Conservation (phyloP, 176 grass and related monocot species). For the Avena insularis region DNA sequence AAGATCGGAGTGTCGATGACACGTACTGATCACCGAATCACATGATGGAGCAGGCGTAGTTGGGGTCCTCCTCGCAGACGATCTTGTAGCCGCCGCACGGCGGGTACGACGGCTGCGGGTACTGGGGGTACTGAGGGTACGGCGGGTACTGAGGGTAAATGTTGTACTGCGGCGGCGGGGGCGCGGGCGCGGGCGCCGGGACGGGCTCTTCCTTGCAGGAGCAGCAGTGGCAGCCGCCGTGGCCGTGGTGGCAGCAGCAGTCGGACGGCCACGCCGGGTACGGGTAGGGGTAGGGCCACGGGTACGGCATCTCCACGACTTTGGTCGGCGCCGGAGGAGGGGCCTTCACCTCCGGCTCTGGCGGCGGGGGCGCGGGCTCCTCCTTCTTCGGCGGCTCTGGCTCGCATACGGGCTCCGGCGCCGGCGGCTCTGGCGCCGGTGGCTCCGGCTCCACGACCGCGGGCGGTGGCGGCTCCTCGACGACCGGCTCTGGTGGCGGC, state of each 20-base stretch:
- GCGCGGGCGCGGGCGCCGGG: constrained; percentile 6
- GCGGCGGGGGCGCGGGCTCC: background rate
- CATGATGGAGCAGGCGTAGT: constrained; percentile 72
- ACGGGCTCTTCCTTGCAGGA: constrained; percentile 61
- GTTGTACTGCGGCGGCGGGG: constrained; percentile 47
- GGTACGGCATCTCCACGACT: constrained; percentile 42
- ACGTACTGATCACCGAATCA: constrained; percentile 33
- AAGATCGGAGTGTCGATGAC: too few species aligned
- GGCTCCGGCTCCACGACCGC: background rate
- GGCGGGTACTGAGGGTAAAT: constrained; percentile 16
- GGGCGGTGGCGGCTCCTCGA: constrained; percentile 2
- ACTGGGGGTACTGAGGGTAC: constrained; percentile 24
- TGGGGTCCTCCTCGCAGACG: constrained; percentile 73
- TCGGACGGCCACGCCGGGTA: constrained; percentile 54
- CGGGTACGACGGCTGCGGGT: constrained; percentile 37
- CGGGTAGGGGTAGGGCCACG: constrained; percentile 69
- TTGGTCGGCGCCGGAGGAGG: constrained; percentile 26
- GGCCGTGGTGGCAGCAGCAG: constrained; percentile 67
- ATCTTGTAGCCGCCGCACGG: constrained; percentile 64
- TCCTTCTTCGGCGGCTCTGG: background rate
- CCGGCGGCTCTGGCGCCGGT: too few species aligned
- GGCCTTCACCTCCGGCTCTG: background rate
- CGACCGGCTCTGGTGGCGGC: background rate
- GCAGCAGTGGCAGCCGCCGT: constrained; percentile 81
- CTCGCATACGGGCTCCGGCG: background rate